Conservation (phyloP, 345 rosid genomes). For the Erucastrum elatum region DNA sequence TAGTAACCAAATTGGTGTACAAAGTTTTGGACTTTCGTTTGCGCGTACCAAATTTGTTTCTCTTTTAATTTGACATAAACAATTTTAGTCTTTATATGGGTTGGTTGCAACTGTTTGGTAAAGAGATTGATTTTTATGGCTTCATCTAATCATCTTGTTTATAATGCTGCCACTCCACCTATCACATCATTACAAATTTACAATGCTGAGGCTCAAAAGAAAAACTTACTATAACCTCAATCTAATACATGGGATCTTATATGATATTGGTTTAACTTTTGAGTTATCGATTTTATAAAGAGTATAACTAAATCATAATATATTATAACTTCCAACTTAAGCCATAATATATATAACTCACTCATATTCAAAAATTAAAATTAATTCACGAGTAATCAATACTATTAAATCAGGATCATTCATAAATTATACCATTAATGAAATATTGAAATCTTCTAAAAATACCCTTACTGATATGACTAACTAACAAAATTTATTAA, state of each 20-base stretch:
- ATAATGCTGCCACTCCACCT: neutral
- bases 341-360: neutral
- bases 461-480: no score
- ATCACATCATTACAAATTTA: neutral
- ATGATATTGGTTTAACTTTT: neutral
- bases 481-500: no score
- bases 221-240: neutral
- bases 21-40: neutral
- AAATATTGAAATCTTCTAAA: no score
- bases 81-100: neutral
- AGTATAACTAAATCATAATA: neutral
- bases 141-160: neutral
- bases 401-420: no score
- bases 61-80: neutral
- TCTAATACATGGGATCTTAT: neutral
- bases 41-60: neutral
- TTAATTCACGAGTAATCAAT: no score
- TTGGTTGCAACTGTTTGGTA: neutral
- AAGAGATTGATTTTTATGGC: neutral
- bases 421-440: no score
- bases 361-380: no score
- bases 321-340: neutral
- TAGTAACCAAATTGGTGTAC: neutral
- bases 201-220: neutral
- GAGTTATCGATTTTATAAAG: neutral